phyloP scores from a whole-genome alignment of 129 eudicot species.

The Flaveria linearis region DNA sequence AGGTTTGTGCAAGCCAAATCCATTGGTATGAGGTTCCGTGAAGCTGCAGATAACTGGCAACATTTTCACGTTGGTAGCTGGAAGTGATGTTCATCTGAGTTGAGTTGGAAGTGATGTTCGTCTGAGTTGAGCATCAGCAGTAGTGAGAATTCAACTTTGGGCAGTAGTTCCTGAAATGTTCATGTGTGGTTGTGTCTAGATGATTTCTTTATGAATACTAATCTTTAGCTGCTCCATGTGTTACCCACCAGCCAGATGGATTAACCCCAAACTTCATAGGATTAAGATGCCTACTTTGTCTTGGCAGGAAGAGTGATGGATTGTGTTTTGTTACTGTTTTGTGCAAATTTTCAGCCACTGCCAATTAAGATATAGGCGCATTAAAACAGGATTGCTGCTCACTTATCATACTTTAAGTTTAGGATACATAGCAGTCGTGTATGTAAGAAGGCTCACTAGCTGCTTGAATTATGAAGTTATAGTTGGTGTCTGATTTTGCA shows the following conservation, averaged over 20 bases:
- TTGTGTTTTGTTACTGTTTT: constrained; percentile 15
- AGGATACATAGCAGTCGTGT: constrained; percentile 21
- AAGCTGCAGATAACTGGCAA: constrained; percentile 17
- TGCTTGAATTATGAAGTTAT: constrained; percentile 16
- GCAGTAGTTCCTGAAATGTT: constrained; percentile 28
- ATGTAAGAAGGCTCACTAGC: constrained; percentile 19
- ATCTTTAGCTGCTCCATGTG: constrained; percentile 10
- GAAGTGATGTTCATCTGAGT: constrained; percentile 16
- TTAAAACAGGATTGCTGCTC: constrained; percentile 13
- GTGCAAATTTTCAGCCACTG: neutral
- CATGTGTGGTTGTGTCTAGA: constrained; percentile 10
- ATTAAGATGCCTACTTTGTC: constrained; percentile 10
- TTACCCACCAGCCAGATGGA: constrained; percentile 11
- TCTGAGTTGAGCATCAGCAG: neutral
- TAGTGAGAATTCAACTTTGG: constrained; percentile 15
- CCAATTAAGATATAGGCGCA: constrained; percentile 9
- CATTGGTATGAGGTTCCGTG: constrained; percentile 8
- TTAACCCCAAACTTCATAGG: constrained; percentile 16
- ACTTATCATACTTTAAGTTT: constrained; percentile 5
- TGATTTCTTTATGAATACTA: neutral
- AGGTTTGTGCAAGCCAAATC: constrained; percentile 7
- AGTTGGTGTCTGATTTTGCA: neutral
- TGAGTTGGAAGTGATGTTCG: constrained; percentile 17
- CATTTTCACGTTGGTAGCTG: constrained; percentile 6
- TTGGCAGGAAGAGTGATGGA: constrained; percentile 29